Evolutionary conservation across 352 stramenopile genomes (phyloP), one percentile per base, ranked within the genome.

Genomic region (Globisporangium okanoganense): DNA sequence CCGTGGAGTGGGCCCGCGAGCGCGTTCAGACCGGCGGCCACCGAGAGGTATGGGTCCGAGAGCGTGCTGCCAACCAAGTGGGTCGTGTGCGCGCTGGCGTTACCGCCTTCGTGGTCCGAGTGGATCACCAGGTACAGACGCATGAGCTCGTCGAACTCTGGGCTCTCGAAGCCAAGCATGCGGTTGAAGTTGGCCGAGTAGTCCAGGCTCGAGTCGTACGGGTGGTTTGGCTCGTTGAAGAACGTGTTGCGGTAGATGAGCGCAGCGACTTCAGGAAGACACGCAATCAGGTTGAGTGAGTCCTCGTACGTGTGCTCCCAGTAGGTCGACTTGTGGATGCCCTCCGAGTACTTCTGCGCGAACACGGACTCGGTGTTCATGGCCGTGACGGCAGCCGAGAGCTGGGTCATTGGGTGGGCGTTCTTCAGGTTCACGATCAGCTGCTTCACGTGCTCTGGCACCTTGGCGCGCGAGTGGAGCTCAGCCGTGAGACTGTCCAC

Each of bases 331-430:
- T 99, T 99, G 85, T 98, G 89, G 55, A 97, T 97, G 60, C 97
- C 97, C 48, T 98, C 86, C 27, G 85, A 70, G 83, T 99, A 99
- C 61, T 98, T 97, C 70, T 97, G 95, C 65, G 96, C 92, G 73
- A 99, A 99, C 65, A 98, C 71, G 55, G 80, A 97, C 66, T 98
- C 95, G 5, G 96, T 99, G 79, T 98, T 96, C 79, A 97, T 87
- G 59, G 88, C 92, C 58, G 90, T 95, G 55, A 98, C 86, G 35
- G 88, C 97, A 66, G 97, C 95, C 29, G 88, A 96, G 47, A 99
- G 95, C 87, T 99, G 96, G 36, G 97, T 99, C 97, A 99, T 99
- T 60, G 97, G 96, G 83, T 99, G 97, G 79, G 98, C 98, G 62
- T 97, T 76, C 85, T 99, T 99, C 55, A 99, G 90, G 62, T 83